Evolutionary conservation across 202 grass and related monocot species (phyloP).

Genomic region (Setaria viridis): DNA sequence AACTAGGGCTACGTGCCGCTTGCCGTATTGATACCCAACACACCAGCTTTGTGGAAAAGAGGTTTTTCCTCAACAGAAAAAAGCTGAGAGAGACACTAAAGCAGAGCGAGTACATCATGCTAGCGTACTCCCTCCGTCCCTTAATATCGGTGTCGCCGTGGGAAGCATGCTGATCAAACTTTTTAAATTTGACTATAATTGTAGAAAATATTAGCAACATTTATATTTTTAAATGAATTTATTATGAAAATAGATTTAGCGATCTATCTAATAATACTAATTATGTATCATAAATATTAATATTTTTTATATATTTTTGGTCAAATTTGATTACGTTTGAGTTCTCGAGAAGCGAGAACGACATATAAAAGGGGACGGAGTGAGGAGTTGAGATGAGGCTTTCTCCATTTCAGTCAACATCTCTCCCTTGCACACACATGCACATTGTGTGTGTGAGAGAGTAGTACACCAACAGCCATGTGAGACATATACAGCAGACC

Average conservation of each 20-base stretch:
- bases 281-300: too few relatives aligned
- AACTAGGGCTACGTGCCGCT: conserved; percentile 26
- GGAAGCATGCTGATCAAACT: too few relatives aligned
- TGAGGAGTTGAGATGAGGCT: conserved; percentile 44
- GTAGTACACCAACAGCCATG: conserved; percentile 42
- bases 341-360: too few relatives aligned
- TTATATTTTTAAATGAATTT: too few relatives aligned
- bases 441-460: conserved; percentile 11
- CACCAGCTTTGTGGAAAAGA: conserved; percentile 32
- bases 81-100: conserved; percentile 27
- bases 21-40: conserved; percentile 54
- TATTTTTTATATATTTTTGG: too few relatives aligned
- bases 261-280: too few relatives aligned
- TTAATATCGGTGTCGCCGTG: too few relatives aligned
- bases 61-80: conserved; percentile 45
- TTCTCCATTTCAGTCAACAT: conserved; percentile 54
- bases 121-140: neutral
- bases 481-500: conserved; percentile 40
- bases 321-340: too few relatives aligned
- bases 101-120: conserved; percentile 39
- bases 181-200: too few relatives aligned
- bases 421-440: conserved; percentile 18
- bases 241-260: too few relatives aligned
- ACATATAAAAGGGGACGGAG: too few relatives aligned
- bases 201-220: too few relatives aligned